Evolutionary conservation across 2,329 filamentous ascomycete species (phyloP).

Genomic region (Akanthomyces muscarius): DNA sequence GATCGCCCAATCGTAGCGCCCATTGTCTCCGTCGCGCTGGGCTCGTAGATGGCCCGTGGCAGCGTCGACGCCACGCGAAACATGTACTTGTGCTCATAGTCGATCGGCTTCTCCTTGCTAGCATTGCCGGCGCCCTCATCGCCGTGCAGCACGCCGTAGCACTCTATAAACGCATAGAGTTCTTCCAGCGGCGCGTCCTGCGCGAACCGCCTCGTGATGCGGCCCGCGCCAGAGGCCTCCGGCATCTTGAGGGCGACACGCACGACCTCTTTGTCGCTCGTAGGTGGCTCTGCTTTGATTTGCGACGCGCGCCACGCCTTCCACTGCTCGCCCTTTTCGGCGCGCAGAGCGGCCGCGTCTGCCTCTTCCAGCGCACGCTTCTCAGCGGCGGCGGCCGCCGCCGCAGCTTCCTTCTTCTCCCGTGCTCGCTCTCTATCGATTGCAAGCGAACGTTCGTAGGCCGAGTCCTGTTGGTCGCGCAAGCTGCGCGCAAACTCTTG

Average conservation of each 20-base stretch:
- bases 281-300: slow-evolving; percentile 64
- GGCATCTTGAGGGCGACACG: slow-evolving; percentile 66
- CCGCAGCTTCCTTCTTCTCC: slow-evolving; percentile 71
- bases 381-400: slow-evolving; percentile 63
- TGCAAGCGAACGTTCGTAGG: slow-evolving; percentile 88
- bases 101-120: slow-evolving; percentile 50
- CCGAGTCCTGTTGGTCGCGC: slow-evolving; percentile 83
- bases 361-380: slow-evolving; percentile 57
- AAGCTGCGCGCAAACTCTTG: slow-evolving; percentile 78
- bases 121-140: slow-evolving; percentile 29
- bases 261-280: slow-evolving; percentile 62
- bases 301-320: slow-evolving; percentile 69
- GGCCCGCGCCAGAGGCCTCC: slow-evolving; percentile 56
- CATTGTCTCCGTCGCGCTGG: slow-evolving; percentile 63
- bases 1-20: slow-evolving; percentile 72
- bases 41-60: slow-evolving; percentile 75
- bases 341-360: slow-evolving; percentile 52
- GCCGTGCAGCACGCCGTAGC: slow-evolving; percentile 62
- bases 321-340: slow-evolving; percentile 61
- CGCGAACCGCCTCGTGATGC: slow-evolving; percentile 73
- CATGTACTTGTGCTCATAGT: slow-evolving; percentile 75
- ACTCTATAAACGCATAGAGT: slow-evolving; percentile 94
- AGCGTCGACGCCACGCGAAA: slow-evolving; percentile 84
- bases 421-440: slow-evolving; percentile 81
- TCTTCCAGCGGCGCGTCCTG: slow-evolving; percentile 73